A percentile compares a stretch with the other conserved stretches of the same genome.
These are phyloP conservation scores for Backusella luteola DNA, from an alignment of 192 early-diverging fungal genomes.

Conservation along the genomic window DNA sequence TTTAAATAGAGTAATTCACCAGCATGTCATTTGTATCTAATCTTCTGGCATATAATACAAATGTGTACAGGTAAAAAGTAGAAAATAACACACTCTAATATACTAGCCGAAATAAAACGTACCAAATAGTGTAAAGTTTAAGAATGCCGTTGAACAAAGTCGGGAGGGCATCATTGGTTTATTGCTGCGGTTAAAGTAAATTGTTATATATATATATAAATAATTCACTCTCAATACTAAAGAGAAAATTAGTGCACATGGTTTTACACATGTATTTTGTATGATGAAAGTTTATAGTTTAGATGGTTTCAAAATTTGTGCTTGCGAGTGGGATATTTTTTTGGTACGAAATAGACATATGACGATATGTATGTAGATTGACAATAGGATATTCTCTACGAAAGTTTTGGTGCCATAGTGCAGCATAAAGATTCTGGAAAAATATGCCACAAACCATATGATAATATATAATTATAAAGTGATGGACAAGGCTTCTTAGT, in stretches of 20 bases:
- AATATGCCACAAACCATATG: background rate
- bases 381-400: background rate
- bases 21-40: background rate
- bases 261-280: background rate
- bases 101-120: background rate
- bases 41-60: background rate
- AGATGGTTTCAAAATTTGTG: background rate
- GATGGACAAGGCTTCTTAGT: background rate
- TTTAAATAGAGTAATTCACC: background rate
- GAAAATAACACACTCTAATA: background rate
- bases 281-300: background rate
- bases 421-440: background rate
- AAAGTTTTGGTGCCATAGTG: background rate
- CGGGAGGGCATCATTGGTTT: background rate
- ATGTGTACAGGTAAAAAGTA: background rate
- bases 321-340: background rate
- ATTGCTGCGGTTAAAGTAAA: background rate
- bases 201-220: slow-evolving; percentile 9
- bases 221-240: background rate
- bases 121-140: background rate
- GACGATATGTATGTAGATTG: background rate
- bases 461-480: background rate
- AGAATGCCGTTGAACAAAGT: too few relatives aligned
- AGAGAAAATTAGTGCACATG: background rate
- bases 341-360: background rate